These are phyloP conservation scores for Purshia tridentata DNA, from an alignment of 306 rosid species.

Conservation along the genomic window DNA sequence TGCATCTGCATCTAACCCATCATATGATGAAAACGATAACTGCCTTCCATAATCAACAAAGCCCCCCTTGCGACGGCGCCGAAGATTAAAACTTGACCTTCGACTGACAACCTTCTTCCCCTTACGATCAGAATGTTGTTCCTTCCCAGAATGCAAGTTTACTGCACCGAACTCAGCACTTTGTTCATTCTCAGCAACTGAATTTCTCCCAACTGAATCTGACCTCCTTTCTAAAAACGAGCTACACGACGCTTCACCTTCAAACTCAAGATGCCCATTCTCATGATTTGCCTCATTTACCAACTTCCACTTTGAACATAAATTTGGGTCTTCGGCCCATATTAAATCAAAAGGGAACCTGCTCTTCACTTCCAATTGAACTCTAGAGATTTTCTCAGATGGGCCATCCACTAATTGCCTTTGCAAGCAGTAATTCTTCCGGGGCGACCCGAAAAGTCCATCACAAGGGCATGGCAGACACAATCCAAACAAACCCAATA, in stretches of 20 bases:
- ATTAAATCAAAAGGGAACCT: slow-evolving; percentile 37
- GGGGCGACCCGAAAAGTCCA: slow-evolving; percentile 37
- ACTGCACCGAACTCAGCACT: slow-evolving; percentile 9
- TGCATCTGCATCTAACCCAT: slow-evolving; percentile 23
- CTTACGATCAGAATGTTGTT: slow-evolving; percentile 18
- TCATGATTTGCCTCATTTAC: slow-evolving; percentile 19
- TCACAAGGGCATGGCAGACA: slow-evolving; percentile 47
- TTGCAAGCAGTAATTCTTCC: slow-evolving; percentile 34
- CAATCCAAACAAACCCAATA: slow-evolving; percentile 44
- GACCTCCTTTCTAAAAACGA: slow-evolving; percentile 13
- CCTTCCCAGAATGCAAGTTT: slow-evolving; percentile 14
- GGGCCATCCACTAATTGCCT: slow-evolving; percentile 37
- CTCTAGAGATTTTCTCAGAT: slow-evolving; percentile 29
- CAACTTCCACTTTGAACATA: neutral
- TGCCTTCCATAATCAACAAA: slow-evolving; percentile 16
- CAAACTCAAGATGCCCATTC: slow-evolving; percentile 22
- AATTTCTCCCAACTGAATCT: slow-evolving; percentile 14
- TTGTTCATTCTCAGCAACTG: neutral
- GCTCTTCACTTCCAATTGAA: slow-evolving; percentile 23
- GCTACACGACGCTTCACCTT: slow-evolving; percentile 28
- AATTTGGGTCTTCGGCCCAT: slow-evolving; percentile 21
- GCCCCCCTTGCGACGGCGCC: slow-evolving; percentile 12
- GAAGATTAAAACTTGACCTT: slow-evolving; percentile 30
- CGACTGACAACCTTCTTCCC: slow-evolving; percentile 17
- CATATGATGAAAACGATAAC: slow-evolving; percentile 21